Evolutionary conservation across 2,329 filamentous ascomycete species (phyloP).

Genomic region (Aspergillus candidus): DNA sequence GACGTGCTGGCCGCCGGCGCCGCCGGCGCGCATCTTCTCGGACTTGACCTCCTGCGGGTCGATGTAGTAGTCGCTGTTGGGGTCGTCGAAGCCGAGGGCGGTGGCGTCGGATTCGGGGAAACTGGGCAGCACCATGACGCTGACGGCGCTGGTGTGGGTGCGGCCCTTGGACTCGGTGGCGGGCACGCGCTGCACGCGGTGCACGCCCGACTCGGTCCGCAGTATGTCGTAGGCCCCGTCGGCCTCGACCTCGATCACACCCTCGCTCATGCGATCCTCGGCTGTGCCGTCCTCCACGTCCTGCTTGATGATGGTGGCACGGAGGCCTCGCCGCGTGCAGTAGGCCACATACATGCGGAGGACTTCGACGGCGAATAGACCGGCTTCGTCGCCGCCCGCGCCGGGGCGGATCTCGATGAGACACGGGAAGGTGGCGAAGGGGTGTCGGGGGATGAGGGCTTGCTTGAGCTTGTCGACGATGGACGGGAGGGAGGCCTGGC

Average conservation of each 20-base stretch:
- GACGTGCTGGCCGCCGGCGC: conserved; percentile 94
- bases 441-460: conserved; percentile 77
- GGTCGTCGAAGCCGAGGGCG: conserved; percentile 66
- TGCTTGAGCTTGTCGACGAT: conserved; percentile 65
- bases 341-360: conserved; percentile 84
- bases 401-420: conserved; percentile 88
- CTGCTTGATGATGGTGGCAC: conserved; percentile 67
- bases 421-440: conserved; percentile 84
- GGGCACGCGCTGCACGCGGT: conserved; percentile 89
- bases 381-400: conserved; percentile 83
- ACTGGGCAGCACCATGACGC: conserved; percentile 84
- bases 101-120: conserved; percentile 55
- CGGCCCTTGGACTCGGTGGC: conserved; percentile 85
- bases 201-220: conserved; percentile 85
- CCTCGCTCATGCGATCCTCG: conserved; percentile 73
- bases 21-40: conserved; percentile 87
- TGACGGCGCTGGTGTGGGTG: conserved; percentile 87
- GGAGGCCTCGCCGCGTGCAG: conserved; percentile 63
- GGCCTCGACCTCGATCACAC: conserved; percentile 74
- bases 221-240: conserved; percentile 74
- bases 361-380: conserved; percentile 80
- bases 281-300: conserved; percentile 63
- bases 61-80: conserved; percentile 86
- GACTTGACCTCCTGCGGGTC: conserved; percentile 72
- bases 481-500: conserved; percentile 54